Conservation (phyloP, 768 basidiomycete genomes). For the Pulveroboletus sp. region DNA sequence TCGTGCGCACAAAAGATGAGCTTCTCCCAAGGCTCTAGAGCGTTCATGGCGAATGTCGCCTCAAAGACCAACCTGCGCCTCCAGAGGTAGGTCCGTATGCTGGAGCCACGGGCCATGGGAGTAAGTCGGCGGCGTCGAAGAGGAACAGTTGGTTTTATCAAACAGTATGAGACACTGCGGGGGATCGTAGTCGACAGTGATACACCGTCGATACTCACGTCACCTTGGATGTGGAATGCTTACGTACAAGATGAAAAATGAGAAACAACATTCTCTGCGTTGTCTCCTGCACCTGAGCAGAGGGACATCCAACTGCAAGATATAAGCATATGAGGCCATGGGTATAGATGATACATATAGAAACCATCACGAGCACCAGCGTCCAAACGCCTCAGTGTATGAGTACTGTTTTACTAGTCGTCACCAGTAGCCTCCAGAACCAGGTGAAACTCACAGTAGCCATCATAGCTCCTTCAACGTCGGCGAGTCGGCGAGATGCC, state of each 20-base stretch:
- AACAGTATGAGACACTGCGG: background rate
- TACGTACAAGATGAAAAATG: too few relatives aligned
- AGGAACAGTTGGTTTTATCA: background rate
- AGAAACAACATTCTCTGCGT: too few relatives aligned
- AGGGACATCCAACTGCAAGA: background rate
- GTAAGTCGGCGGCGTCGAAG: background rate
- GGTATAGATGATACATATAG: conserved; percentile 14
- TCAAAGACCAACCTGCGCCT: conserved; percentile 52
- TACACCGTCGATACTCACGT: conserved; percentile 1
- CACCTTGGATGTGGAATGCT: background rate
- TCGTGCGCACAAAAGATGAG: conserved; percentile 47
- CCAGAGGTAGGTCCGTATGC: conserved; percentile 40
- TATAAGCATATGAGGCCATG: conserved; percentile 12
- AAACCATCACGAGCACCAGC: conserved; percentile 1
- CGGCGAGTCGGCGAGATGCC: conserved; percentile 26
- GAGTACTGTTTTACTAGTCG: conserved; percentile 6
- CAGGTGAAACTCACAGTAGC: conserved; percentile 11
- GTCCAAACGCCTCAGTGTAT: background rate
- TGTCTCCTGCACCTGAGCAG: too few relatives aligned
- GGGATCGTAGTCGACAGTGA: too few relatives aligned
- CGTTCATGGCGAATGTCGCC: conserved; percentile 52
- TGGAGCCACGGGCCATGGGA: conserved; percentile 11
- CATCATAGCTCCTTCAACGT: conserved; percentile 28
- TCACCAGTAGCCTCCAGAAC: conserved; percentile 1
- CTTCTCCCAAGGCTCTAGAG: conserved; percentile 71